Base-by-base conservation (phyloP, 2,329 filamentous ascomycete species). In the Pseudogymnoascus sp. region DNA sequence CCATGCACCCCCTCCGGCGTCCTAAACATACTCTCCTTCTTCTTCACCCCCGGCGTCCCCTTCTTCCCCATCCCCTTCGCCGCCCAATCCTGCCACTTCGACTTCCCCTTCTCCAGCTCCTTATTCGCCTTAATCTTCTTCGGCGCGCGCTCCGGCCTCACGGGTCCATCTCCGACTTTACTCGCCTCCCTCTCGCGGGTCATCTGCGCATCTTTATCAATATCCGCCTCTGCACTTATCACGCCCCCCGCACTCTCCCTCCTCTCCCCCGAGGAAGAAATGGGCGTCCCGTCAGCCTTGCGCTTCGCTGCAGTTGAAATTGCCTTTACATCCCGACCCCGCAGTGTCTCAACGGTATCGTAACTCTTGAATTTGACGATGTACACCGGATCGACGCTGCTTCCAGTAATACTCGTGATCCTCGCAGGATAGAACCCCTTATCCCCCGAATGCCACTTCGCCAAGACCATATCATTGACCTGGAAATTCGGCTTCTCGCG, bases 1-100 rank as follows among this genome's bases (percentile, higher is more conserved):
- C 90, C 93, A 72, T 91, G 85, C 23, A 95, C 84, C 66, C 91
- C 88, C 34, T 96, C 92, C 0, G 92, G 92, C 2, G 93, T 97
- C 57, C 93, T 87, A 75, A 97, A 97, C 93, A 97, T 97, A 81
- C 92, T 96, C 60, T 96, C 91, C 78, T 96, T 96, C 79, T 93
- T 93, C 34, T 61, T 61, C 19, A 61, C 37, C 13, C 60, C 60
- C 19, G 34, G 19, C 23, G 75, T 75, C 45, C 78, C 69, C 75
- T 88, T 89, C 68, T 81, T 85, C 68, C 85, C 80, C 73, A 91
- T 93, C 57, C 82, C 84, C 75, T 96, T 96, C 72, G 83, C 81
- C 68, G 87, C 90, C 76, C 96, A 99, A 68, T 96, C 90, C 74
- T 97, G 90, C 95, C 95, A 99, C 74, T 95, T 96, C 73, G 79